Base-by-base conservation (phyloP, 805 yeast genomes). In the Phaffomyces opuntiae region DNA sequence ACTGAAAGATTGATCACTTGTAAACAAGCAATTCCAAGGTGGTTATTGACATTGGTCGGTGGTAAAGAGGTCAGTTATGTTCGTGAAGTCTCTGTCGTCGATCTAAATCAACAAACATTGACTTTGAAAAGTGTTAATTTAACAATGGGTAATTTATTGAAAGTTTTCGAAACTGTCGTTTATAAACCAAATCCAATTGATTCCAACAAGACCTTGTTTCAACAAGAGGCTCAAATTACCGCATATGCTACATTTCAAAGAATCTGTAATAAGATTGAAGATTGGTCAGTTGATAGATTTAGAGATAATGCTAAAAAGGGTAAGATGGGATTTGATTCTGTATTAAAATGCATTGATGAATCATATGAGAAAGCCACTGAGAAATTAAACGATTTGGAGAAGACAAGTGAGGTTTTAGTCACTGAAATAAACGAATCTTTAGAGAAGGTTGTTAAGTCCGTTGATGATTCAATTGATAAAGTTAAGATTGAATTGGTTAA, bases 1-100 rank as follows among this genome's bases (percentile, higher is more conserved):
- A 84, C 96, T 0, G 98, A 93, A 65, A 72, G 98, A 50, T 72
- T 91, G 45, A 87, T 91, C 49, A 90, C 95, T 2, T 87, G 95
- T 64, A 77, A 83, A 53, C 99, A 91, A 61, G 72, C 83, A 8
- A 81, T 90, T 34, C 99, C 99, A 1, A 61, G 65, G 32, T 91
- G 97, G 97, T 62, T 93, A 24, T 64, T 77, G 48, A 70, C 72
- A 44, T 49, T 89, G 14, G 82, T 88, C 14, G 96, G 96, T 3
- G 84, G 86, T 3, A 71, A 75, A 24, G 80, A 80, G 47, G 73
- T 74, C 37, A 83, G 95, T 31, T 88, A 81, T 60, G 95, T 91
- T 9, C 75, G 98, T 40, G 99, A 91, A 61, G 80, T 93, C 12
- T 83, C 95, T 43, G 87, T 82, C 46, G 89, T 93, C 33, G 95